These are phyloP conservation scores for Solanum okadae DNA, from an alignment of 257 asterid genomes.

Conservation along the genomic window DNA sequence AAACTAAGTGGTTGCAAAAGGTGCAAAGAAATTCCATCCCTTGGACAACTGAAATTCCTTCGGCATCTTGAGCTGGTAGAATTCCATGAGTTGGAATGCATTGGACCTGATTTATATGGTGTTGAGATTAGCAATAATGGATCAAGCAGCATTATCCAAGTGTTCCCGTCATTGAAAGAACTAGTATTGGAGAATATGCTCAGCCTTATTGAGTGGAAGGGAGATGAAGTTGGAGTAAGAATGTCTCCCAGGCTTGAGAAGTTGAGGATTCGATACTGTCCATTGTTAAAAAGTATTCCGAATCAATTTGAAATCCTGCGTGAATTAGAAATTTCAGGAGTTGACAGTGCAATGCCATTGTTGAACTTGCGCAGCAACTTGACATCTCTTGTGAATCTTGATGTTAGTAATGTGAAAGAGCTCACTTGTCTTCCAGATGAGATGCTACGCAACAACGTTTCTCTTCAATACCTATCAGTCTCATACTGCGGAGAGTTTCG, in stretches of 20 bases:
- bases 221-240: no score
- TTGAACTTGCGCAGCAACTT: not conserved
- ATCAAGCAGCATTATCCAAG: not conserved
- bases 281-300: not conserved
- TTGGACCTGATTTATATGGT: no score
- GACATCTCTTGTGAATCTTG: not conserved
- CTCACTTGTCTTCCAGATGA: not conserved
- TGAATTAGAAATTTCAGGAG: fast-evolving
- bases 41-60: no score
- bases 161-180: no score
- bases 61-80: no score
- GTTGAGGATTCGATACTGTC: fast-evolving
- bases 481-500: not conserved
- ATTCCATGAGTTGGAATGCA: no score
- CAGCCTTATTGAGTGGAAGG: no score
- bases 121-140: no score
- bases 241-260: no score
- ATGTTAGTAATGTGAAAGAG: fast-evolving
- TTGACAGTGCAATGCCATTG: not conserved
- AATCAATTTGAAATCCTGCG: slow-evolving; percentile 14
- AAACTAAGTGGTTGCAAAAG: no score
- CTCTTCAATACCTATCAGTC: not conserved
- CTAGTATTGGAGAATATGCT: fast-evolving
- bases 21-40: no score
- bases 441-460: not conserved